phyloP scores from a whole-genome alignment of 2,329 filamentous ascomycete genomes.

The Colletotrichum australisinense region DNA sequence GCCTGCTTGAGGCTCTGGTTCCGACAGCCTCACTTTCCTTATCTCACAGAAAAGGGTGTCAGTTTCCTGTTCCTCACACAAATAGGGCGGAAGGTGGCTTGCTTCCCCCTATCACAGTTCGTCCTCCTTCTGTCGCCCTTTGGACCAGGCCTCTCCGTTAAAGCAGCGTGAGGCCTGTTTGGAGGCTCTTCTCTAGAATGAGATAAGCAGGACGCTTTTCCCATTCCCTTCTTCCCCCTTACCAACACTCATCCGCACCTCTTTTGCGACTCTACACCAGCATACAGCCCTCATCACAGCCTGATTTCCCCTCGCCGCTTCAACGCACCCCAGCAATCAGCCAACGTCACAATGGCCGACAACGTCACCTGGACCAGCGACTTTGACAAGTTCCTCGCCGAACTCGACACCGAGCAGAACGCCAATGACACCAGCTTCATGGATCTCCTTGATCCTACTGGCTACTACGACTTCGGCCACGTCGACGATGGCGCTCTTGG shows the following conservation, averaged over 20 bases:
- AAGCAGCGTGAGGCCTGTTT: background rate
- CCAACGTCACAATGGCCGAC: conserved; percentile 41
- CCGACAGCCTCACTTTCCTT: background rate
- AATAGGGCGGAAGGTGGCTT: conserved; percentile 35
- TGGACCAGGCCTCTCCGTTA: background rate
- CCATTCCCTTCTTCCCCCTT: too few species aligned
- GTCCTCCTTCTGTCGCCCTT: background rate
- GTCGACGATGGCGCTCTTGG: conserved; percentile 10
- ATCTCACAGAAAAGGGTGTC: background rate
- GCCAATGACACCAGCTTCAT: conserved; percentile 28
- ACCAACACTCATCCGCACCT: background rate
- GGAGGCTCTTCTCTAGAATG: background rate
- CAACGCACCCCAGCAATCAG: conserved; percentile 18
- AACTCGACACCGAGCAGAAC: background rate
- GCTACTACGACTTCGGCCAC: conserved; percentile 21
- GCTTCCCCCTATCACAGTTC: conserved; percentile 32
- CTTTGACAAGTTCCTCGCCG: conserved; percentile 27
- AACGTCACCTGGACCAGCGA: conserved; percentile 32
- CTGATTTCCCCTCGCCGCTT: conserved; percentile 36
- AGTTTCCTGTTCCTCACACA: conserved; percentile 1
- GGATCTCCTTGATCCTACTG: conserved; percentile 31
- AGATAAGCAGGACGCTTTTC: conserved; percentile 16
- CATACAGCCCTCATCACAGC: background rate
- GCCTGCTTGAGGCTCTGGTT: background rate
- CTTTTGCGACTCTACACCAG: background rate